Conservation (phyloP, 2,329 filamentous ascomycete species). For the Parascedosporium putredinis region DNA sequence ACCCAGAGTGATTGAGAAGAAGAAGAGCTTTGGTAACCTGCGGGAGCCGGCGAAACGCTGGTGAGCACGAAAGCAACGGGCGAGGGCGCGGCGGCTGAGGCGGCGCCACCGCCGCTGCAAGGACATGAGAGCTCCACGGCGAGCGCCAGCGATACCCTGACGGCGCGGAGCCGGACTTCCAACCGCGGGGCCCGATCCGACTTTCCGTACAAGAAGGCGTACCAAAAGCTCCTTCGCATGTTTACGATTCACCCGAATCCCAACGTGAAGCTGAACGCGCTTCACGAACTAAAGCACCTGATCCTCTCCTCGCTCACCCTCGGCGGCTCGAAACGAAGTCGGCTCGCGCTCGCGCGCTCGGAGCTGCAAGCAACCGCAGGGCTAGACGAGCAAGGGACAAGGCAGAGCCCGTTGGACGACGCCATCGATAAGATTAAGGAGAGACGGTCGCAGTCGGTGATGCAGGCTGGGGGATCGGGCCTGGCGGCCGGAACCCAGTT, state of each 20-base stretch:
- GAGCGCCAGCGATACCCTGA: constrained; percentile 28
- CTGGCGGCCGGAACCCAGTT: neutral
- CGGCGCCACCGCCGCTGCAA: constrained; percentile 22
- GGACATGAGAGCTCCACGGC: constrained; percentile 29
- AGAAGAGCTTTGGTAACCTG: constrained; percentile 58
- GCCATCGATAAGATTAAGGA: constrained; percentile 62
- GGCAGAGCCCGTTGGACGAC: constrained; percentile 41
- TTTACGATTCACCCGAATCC: constrained; percentile 88
- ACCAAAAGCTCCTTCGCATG: constrained; percentile 67
- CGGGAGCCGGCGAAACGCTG: constrained; percentile 2
- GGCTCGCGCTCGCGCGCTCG: constrained; percentile 25
- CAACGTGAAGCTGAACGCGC: constrained; percentile 69
- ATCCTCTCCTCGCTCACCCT: constrained; percentile 58
- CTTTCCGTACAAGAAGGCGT: constrained; percentile 75
- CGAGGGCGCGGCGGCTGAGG: constrained; percentile 15
- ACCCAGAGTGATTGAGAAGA: constrained; percentile 48
- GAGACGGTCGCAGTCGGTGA: constrained; percentile 44
- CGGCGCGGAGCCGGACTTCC: constrained; percentile 18
- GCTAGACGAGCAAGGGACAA: constrained; percentile 17
- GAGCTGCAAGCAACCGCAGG: constrained; percentile 14
- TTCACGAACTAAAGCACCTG: constrained; percentile 74
- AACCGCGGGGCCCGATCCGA: constrained; percentile 25
- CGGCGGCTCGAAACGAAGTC: constrained; percentile 27
- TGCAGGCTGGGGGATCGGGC: constrained; percentile 4
- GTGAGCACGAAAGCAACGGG: neutral